These are phyloP conservation scores for Linnemannia hyalina DNA, from an alignment of 192 early-diverging fungal genomes.

Conservation along the genomic window DNA sequence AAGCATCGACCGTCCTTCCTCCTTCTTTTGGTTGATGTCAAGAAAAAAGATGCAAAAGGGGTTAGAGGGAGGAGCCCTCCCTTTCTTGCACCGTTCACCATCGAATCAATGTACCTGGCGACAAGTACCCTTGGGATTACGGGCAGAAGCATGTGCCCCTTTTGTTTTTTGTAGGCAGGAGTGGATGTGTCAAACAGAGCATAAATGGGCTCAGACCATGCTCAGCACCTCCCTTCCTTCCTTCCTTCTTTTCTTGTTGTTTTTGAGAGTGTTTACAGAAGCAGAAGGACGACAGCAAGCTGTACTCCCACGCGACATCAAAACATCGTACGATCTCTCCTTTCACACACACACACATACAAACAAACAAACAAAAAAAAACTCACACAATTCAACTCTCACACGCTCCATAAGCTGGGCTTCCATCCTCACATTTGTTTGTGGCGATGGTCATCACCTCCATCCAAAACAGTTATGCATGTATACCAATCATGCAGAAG, in stretches of 20 bases:
- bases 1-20: background rate
- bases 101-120: background rate
- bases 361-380: background rate
- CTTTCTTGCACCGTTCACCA: no score
- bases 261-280: background rate
- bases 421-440: background rate
- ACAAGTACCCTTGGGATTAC: background rate
- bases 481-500: background rate
- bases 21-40: background rate
- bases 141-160: background rate
- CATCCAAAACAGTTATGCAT: background rate
- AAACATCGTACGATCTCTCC: background rate
- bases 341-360: background rate
- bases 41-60: background rate
- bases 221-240: background rate
- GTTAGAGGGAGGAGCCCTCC: background rate
- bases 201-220: slow-evolving; percentile 3
- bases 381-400: background rate
- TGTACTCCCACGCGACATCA: background rate
- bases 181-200: background rate
- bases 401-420: background rate
- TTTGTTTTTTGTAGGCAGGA: background rate
- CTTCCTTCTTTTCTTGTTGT: background rate
- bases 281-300: background rate
- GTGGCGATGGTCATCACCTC: background rate